Evolutionary conservation across 495 filamentous ascomycete species (phyloP), one percentile per base, ranked within the genome.

Genomic region (Bathelium albidoporum): DNA sequence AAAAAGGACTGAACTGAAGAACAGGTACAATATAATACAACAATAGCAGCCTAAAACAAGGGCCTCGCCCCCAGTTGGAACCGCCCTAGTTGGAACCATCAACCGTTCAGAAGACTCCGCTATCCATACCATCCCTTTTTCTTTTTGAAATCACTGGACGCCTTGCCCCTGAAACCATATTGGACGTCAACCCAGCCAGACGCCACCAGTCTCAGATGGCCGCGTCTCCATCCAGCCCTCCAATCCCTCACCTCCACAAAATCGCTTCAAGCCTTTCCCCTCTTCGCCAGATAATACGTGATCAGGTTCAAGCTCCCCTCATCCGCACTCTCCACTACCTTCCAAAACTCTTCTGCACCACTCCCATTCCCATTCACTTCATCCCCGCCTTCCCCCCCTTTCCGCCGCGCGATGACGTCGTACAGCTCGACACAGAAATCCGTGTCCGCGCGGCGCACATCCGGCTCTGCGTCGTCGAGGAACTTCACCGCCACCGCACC

Each of bases 361-460:
- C 20, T 61, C 24, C 64, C 66, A 20, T 41, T 29, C 59, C 59
- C 14, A 12, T 68, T 69, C 72, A 70, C 36, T 66, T 71, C n/a
- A 24, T 63, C 29, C n/a, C n/a, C n/a, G n/a, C n/a, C n/a, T 67
- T 61, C 26, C 3, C 14, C 45, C 18, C 43, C 22, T 53, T 29
- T 31, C 16, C 28, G 24, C 39, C 22, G 3, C 20, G 83, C 82
- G 26, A 91, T 78, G 60, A 86, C 78, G 31, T 82, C 79, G 66
- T 92, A 86, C 64, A 97, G 73, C 62, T 81, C 84, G 1, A 93
- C 84, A 65, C 89, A 91, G 28, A 95, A 77, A 67, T 89, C 82
- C 5, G 90, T 85, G 7, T 86, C 88, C 64, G 89, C 87, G 74
- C 88, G 87, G 26, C 92, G 77, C 1, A 96, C 85, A 66, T 89